These are phyloP conservation scores for Solioccasus polychromus DNA, from an alignment of 768 basidiomycete species.

Conservation along the genomic window DNA sequence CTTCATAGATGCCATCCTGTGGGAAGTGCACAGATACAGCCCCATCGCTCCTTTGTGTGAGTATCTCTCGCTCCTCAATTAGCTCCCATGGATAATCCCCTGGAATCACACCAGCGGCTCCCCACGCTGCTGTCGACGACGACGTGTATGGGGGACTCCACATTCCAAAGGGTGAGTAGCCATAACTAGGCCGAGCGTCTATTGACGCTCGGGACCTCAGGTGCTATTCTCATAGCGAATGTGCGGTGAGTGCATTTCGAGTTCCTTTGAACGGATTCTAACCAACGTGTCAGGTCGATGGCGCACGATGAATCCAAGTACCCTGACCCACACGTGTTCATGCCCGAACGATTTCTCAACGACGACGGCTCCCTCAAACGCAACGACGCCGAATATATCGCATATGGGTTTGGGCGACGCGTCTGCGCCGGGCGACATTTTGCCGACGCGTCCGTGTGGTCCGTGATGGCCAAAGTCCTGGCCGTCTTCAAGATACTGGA, in stretches of 20 bases:
- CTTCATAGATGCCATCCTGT: slow-evolving; percentile 34
- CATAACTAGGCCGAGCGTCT: background rate
- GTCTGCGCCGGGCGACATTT: slow-evolving; percentile 13
- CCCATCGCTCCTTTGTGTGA: slow-evolving; percentile 3
- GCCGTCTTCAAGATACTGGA: background rate
- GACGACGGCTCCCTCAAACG: background rate
- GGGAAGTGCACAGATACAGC: slow-evolving; percentile 22
- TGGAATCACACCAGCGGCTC: slow-evolving; percentile 8
- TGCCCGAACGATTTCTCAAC: background rate
- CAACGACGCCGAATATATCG: background rate
- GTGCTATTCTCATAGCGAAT: slow-evolving; percentile 24
- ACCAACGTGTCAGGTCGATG: slow-evolving; percentile 3
- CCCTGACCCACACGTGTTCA: background rate
- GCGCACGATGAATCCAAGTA: background rate
- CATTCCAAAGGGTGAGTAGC: slow-evolving; percentile 35
- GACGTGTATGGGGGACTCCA: slow-evolving; percentile 27
- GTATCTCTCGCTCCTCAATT: no score
- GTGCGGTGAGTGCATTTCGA: slow-evolving; percentile 19
- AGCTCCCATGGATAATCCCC: background rate
- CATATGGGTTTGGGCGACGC: slow-evolving; percentile 18
- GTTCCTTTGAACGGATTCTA: background rate
- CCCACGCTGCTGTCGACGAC: slow-evolving; percentile 7
- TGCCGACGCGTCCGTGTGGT: slow-evolving; percentile 3
- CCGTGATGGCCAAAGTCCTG: slow-evolving; percentile 1
- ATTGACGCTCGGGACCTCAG: background rate